Percentiles rank a stretch among this genome's conserved stretches.
Conservation (phyloP, 352 stramenopile species). For the Pythium plurisporium region DNA sequence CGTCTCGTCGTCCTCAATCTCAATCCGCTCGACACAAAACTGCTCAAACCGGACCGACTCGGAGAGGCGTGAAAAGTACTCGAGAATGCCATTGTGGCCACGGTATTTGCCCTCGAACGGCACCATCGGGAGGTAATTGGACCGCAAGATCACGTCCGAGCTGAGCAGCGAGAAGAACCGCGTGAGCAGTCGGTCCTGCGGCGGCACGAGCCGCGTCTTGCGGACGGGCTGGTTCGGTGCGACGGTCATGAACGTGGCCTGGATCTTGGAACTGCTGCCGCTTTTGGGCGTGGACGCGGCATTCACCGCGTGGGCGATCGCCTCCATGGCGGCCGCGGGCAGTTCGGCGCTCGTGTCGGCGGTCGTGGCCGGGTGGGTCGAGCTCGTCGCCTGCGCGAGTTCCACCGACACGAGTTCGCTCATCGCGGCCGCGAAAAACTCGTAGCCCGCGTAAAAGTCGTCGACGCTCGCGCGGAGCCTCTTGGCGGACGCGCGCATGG, state of each 20-base stretch:
- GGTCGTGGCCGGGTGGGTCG: not conserved
- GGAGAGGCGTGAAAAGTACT: slow-evolving; percentile 70
- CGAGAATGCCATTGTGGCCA: slow-evolving; percentile 64
- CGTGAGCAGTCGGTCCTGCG: slow-evolving; percentile 56
- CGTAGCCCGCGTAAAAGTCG: slow-evolving; percentile 77
- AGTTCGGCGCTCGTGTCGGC: not conserved
- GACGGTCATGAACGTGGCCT: slow-evolving; percentile 41
- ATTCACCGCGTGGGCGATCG: not conserved
- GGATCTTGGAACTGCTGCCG: slow-evolving; percentile 43
- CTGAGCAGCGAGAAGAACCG: slow-evolving; percentile 80
- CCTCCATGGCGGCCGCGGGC: slow-evolving; percentile 2
- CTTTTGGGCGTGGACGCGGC: slow-evolving; percentile 17
- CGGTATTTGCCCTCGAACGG: slow-evolving; percentile 85
- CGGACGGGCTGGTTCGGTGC: slow-evolving; percentile 46
- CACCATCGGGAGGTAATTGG: slow-evolving; percentile 88
- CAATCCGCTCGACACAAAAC: slow-evolving; percentile 70
- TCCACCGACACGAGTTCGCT: slow-evolving; percentile 49
- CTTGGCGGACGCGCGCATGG: slow-evolving; percentile 26
- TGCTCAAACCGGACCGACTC: slow-evolving; percentile 70
- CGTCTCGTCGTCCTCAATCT: slow-evolving; percentile 42
- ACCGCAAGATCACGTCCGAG: slow-evolving; percentile 71
- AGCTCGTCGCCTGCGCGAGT: slow-evolving; percentile 9
- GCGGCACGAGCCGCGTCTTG: slow-evolving; percentile 36
- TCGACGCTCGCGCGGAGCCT: slow-evolving; percentile 41
- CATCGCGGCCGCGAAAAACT: slow-evolving; percentile 63